Conservation (phyloP, 2,329 filamentous ascomycete genomes). For the Metarhizium album region DNA sequence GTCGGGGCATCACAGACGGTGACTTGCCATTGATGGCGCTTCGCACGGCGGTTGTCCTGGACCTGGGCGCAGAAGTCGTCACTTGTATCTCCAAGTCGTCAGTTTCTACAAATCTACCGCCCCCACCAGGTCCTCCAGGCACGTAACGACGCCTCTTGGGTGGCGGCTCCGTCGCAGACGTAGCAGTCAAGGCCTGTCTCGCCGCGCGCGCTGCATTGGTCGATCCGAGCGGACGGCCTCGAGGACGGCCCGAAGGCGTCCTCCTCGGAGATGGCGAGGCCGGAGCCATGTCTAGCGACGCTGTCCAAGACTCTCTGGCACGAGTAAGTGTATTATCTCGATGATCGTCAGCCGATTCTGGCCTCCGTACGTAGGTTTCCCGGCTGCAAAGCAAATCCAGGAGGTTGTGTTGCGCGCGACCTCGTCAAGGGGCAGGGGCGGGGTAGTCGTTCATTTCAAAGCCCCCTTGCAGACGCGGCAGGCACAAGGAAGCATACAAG, state of each 20-base stretch:
- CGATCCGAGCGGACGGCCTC: conserved; percentile 35
- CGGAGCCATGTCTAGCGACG: conserved; percentile 19
- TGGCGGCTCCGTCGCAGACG: conserved; percentile 45
- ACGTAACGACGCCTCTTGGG: conserved; percentile 68
- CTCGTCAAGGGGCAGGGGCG: conserved; percentile 19
- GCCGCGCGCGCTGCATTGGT: conserved; percentile 31
- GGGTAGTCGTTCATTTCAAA: conserved; percentile 14
- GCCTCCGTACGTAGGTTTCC: not conserved
- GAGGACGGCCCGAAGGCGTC: conserved; percentile 31
- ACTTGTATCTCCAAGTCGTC: conserved; percentile 51
- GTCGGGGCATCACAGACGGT: conserved; percentile 37
- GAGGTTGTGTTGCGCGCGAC: conserved; percentile 17
- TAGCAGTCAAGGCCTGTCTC: conserved; percentile 23
- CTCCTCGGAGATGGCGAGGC: conserved; percentile 29
- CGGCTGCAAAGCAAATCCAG: not conserved
- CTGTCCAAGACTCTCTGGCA: not conserved
- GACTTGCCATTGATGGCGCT: conserved; percentile 28
- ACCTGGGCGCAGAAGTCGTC: conserved; percentile 27
- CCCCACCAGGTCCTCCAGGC: conserved; percentile 76
- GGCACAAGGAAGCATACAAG: conserved; percentile 10
- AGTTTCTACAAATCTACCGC: conserved; percentile 71
- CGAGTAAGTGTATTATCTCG: not conserved
- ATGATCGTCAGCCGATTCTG: not conserved
- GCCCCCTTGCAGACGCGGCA: conserved; percentile 7
- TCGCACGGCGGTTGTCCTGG: conserved; percentile 30